Evolutionary conservation across 768 basidiomycete genomes (phyloP).

Genomic region (Kwoniella mangroviensis): DNA sequence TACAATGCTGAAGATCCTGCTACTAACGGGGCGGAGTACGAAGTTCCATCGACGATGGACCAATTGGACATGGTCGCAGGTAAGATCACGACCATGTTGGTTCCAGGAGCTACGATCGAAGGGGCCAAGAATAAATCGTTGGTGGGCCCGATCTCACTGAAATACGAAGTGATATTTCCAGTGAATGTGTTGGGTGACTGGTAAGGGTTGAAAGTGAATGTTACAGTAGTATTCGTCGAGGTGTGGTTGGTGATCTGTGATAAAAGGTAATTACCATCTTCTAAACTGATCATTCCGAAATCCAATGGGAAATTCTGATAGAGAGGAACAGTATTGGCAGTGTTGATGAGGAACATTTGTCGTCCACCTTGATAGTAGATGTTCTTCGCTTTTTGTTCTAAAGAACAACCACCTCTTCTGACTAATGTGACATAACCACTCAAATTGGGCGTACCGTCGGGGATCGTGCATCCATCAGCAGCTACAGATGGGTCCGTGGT

Average conservation of each 20-base stretch:
- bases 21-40: conserved; percentile 42
- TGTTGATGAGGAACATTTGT: conserved; percentile 42
- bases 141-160: conserved; percentile 67
- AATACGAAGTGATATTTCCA: conserved; percentile 66
- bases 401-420: conserved; percentile 67
- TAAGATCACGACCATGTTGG: conserved; percentile 40
- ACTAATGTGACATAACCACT: conserved; percentile 65
- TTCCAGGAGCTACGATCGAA: conserved; percentile 64
- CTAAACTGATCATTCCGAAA: conserved; percentile 43
- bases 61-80: conserved; percentile 39
- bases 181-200: conserved; percentile 62
- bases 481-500: conserved; percentile 65
- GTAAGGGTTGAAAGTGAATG: conserved; percentile 54
- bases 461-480: conserved; percentile 69
- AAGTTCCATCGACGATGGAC: conserved; percentile 42
- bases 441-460: conserved; percentile 65
- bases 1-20: conserved; percentile 58
- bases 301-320: conserved; percentile 45
- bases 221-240: conserved; percentile 31
- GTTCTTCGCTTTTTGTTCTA: conserved; percentile 61
- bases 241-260: conserved; percentile 31
- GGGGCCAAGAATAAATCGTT: conserved; percentile 65
- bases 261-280: conserved; percentile 53
- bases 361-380: conserved; percentile 34
- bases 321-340: conserved; percentile 26